A percentile compares a stretch with the other conserved stretches of the same genome.
These are phyloP conservation scores for Magnolia sinica DNA, from an alignment of 164 flowering plant genomes.

Conservation along the genomic window DNA sequence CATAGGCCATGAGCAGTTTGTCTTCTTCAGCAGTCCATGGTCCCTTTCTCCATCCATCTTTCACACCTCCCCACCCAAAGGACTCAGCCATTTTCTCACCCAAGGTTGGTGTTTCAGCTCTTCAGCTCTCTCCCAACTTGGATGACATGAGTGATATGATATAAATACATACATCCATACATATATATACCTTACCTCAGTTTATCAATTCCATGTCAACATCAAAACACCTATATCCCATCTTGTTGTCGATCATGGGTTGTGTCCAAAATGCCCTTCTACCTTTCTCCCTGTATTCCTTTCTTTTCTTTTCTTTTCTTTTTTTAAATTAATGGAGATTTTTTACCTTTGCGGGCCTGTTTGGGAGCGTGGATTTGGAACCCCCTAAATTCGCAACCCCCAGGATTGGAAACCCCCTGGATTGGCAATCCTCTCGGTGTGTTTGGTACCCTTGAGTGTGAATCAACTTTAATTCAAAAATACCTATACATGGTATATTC, in stretches of 20 bases:
- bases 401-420: no score
- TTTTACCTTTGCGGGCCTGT: not conserved
- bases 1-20: constrained; percentile 70
- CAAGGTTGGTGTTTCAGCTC: constrained; percentile 6
- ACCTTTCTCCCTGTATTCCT: not conserved
- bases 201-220: constrained; percentile 26
- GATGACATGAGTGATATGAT: constrained; percentile 30
- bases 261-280: constrained; percentile 15
- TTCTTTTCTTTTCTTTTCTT: not conserved
- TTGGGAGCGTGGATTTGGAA: no score
- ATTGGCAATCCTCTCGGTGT: no score
- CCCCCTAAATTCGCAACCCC: no score
- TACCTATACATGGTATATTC: no score
- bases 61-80: constrained; percentile 52
- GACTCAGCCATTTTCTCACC: constrained; percentile 29
- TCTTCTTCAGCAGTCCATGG: constrained; percentile 98
- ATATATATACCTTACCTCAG: constrained; percentile 21
- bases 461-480: no score
- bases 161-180: constrained; percentile 21
- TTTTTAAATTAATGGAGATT: not conserved
- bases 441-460: no score
- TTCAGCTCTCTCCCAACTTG: constrained; percentile 26
- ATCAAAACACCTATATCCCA: constrained; percentile 39
- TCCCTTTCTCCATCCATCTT: constrained; percentile 79
- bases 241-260: constrained; percentile 6